Evolutionary conservation across 345 rosid genomes (phyloP), one percentile per base, ranked within the genome.

Genomic region (Erysimum cheiranthoides): DNA sequence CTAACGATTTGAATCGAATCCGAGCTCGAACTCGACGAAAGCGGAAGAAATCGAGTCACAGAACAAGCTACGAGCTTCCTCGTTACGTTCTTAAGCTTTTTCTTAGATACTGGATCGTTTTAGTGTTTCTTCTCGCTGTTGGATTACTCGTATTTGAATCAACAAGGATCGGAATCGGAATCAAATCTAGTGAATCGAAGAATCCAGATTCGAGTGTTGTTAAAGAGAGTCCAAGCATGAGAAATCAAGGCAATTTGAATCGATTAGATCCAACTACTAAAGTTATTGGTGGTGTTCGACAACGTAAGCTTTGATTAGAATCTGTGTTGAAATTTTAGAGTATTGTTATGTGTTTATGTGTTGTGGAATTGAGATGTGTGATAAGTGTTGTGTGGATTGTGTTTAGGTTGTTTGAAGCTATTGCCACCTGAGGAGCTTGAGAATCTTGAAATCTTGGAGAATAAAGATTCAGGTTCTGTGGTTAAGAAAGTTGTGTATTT

Each of bases 361-460:
- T 39, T 39, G 1, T 39, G 13, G 5, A 39, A 39, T 10, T 10
- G 43, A 39, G 8, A 39, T 39, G 39, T 8, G 9, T 8, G 10
- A 0, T 21, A 35, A 35, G 16, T 45, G 4, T 61, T 61, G 6
- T 49, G 14, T 73, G 69, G 74, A 38, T 75, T 34, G 3, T 83
- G 52, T 21, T 56, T 79, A 94, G 98, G 86, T 82, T 92, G 98
- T 80, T 89, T 94, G 85, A 86, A 94, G 85, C 86, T 94, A 12
- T 79, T 85, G 13, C 88, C 92, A 16, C 83, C 80, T 32, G 92
- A 92, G 72, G 90, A 90, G 77, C 93, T 94, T 70, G 85, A 85
- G 68, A 79, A 71, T 75, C 83, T 94, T 74, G 92, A 87, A 75
- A 73, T 89, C 65, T 86, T 87, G 8, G 76, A 74, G 3, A 75